A percentile compares a stretch with the other conserved stretches of the same genome.
Conservation (phyloP, 1,284 basidiomycete species). For the Rhodotorula sp. region DNA sequence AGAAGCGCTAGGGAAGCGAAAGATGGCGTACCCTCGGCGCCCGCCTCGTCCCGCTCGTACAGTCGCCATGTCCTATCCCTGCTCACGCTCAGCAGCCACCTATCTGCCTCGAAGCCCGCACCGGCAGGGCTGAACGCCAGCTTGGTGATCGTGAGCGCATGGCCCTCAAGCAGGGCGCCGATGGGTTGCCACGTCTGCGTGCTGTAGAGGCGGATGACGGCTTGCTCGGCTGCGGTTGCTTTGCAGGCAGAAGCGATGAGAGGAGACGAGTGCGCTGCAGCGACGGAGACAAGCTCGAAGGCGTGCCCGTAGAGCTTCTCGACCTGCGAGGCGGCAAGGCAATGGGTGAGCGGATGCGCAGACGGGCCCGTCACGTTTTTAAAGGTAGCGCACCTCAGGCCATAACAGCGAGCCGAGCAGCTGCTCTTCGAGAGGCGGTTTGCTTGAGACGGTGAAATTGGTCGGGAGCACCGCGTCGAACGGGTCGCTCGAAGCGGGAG, state of each 20-base stretch:
- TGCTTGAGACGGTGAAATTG: slow-evolving; percentile 26
- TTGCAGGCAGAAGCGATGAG: slow-evolving; percentile 90
- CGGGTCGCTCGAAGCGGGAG: slow-evolving; percentile 24
- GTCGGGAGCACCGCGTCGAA: slow-evolving; percentile 16
- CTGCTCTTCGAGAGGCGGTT: slow-evolving; percentile 59
- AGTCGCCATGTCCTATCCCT: slow-evolving; percentile 90
- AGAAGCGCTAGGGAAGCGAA: slow-evolving; percentile 51
- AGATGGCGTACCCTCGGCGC: slow-evolving; percentile 25
- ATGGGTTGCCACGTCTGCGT: slow-evolving; percentile 66
- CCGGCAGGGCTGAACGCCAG: slow-evolving; percentile 73
- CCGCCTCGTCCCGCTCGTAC: slow-evolving; percentile 57
- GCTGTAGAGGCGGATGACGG: slow-evolving; percentile 81
- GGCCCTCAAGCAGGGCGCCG: slow-evolving; percentile 74
- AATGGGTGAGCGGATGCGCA: background rate
- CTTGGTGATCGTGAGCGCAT: slow-evolving; percentile 84
- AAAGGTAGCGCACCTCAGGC: slow-evolving; percentile 66
- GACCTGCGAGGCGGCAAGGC: slow-evolving; percentile 44
- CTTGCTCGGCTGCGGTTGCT: slow-evolving; percentile 82
- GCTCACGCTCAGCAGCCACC: slow-evolving; percentile 76
- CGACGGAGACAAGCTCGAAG: slow-evolving; percentile 85
- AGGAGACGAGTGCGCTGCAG: slow-evolving; percentile 66
- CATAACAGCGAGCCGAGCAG: slow-evolving; percentile 84
- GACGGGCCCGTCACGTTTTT: too few relatives aligned
- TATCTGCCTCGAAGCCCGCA: slow-evolving; percentile 49
- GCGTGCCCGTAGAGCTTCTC: slow-evolving; percentile 98